These are phyloP conservation scores for Euphrasia arctica DNA, from an alignment of 305 asterid species.

Conservation along the genomic window DNA sequence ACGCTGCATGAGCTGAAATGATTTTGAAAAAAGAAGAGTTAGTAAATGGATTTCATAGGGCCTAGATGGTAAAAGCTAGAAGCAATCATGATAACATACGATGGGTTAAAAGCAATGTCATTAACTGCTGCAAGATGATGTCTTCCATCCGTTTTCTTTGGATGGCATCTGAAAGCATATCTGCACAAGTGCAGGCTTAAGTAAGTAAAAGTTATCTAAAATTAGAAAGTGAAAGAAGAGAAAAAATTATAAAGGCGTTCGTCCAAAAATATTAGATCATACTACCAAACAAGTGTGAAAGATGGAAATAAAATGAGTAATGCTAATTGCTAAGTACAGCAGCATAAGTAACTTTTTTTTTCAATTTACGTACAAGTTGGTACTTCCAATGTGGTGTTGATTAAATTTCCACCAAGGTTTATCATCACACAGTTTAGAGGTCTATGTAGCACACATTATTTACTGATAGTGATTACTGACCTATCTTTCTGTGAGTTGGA, in stretches of 20 bases:
- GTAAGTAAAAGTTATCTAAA: conserved; percentile 15
- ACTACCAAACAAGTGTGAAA: neutral
- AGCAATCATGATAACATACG: conserved; percentile 50
- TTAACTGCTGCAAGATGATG: conserved; percentile 60
- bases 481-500: conserved; percentile 47
- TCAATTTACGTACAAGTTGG: neutral
- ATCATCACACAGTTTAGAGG: neutral
- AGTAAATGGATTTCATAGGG: conserved; percentile 11
- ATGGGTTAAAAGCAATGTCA: conserved; percentile 72
- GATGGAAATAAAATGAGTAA: conserved; percentile 1
- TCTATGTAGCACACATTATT: no score
- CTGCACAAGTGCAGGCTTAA: conserved; percentile 39
- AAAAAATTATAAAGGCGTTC: neutral
- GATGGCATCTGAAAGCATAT: conserved; percentile 82
- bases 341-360: neutral
- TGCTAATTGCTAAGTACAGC: conserved; percentile 10
- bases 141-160: conserved; percentile 53
- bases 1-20: conserved; percentile 44
- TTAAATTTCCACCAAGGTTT: conserved; percentile 2
- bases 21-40: conserved; percentile 23
- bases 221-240: conserved; percentile 11
- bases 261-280: neutral
- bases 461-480: conserved; percentile 39
- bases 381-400: neutral
- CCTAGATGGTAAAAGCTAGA: conserved; percentile 21